Conservation (phyloP, 768 basidiomycete genomes). For the Amanita thiersii region DNA sequence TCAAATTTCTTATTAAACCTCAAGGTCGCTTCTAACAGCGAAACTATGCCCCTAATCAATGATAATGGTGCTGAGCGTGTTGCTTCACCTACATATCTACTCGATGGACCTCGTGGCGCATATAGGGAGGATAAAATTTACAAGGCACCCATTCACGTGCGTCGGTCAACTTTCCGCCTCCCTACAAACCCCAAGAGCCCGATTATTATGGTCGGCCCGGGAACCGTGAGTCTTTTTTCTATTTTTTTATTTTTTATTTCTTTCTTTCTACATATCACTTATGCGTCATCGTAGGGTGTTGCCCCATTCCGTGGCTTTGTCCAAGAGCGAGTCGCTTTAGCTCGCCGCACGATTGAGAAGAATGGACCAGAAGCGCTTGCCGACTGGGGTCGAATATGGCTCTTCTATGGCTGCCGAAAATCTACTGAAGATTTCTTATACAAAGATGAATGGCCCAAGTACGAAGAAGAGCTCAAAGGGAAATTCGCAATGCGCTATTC, state of each 20-base stretch:
- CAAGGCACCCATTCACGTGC: conserved; percentile 89
- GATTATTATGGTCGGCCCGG: conserved; percentile 98
- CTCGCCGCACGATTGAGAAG: conserved; percentile 90
- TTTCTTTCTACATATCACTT: background rate
- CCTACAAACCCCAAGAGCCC: conserved; percentile 98
- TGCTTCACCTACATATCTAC: conserved; percentile 63
- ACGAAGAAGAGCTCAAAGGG: conserved; percentile 77
- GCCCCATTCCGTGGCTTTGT: conserved; percentile 99
- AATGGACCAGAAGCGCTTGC: conserved; percentile 88
- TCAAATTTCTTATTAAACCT: conserved; percentile 95
- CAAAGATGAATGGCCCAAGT: conserved; percentile 90
- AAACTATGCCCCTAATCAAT: conserved; percentile 38
- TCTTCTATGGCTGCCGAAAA: conserved; percentile 95
- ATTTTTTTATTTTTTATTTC: conserved; percentile 4
- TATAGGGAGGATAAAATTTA: conserved; percentile 66
- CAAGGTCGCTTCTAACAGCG: conserved; percentile 63
- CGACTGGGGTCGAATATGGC: conserved; percentile 91
- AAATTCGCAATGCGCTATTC: conserved; percentile 87
- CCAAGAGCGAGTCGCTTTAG: conserved; percentile 95
- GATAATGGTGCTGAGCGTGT: conserved; percentile 27
- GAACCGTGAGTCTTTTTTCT: conserved; percentile 61
- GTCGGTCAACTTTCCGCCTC: conserved; percentile 92
- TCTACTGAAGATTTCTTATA: conserved; percentile 90
- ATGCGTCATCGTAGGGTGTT: conserved; percentile 62
- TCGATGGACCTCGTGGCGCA: conserved; percentile 85